These are phyloP conservation scores for Vitis hybrid DNA, from an alignment of 177 flowering plant species.

Conservation along the genomic window DNA sequence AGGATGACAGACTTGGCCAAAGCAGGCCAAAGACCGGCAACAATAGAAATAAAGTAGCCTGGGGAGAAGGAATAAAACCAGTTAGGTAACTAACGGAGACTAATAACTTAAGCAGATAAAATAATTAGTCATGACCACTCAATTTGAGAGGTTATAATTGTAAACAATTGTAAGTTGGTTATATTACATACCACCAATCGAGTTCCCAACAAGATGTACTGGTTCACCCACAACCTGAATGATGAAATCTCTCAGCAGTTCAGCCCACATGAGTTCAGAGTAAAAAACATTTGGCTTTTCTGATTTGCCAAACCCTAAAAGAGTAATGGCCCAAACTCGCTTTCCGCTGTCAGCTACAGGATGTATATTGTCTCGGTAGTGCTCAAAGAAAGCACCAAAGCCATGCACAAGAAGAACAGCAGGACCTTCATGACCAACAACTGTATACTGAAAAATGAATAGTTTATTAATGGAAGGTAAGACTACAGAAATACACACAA, in stretches of 20 bases:
- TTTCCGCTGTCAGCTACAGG: slow-evolving; percentile 59
- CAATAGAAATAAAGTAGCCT: slow-evolving; percentile 72
- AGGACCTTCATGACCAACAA: slow-evolving; percentile 76
- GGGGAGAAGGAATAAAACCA: slow-evolving; percentile 14
- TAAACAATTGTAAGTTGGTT: no score
- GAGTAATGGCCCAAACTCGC: slow-evolving; percentile 80
- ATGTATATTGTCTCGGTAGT: slow-evolving; percentile 69
- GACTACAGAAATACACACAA: not conserved
- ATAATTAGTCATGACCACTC: no score
- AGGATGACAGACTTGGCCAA: slow-evolving; percentile 68
- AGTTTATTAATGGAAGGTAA: slow-evolving; percentile 1
- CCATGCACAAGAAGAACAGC: slow-evolving; percentile 86
- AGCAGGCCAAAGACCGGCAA: slow-evolving; percentile 73
- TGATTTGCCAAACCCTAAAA: slow-evolving; percentile 84
- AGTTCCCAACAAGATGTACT: slow-evolving; percentile 83
- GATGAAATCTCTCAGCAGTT: slow-evolving; percentile 79
- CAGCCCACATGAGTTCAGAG: slow-evolving; percentile 87
- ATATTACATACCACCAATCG: slow-evolving; percentile 71
- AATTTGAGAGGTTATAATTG: no score
- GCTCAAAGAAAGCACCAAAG: slow-evolving; percentile 91
- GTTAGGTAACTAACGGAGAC: slow-evolving; percentile 2
- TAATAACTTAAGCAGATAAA: not conserved
- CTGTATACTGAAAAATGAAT: slow-evolving; percentile 64
- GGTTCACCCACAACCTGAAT: slow-evolving; percentile 82
- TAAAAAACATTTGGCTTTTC: slow-evolving; percentile 87